Conservation (phyloP, 257 asterid species). For the Solanum virginianum region DNA sequence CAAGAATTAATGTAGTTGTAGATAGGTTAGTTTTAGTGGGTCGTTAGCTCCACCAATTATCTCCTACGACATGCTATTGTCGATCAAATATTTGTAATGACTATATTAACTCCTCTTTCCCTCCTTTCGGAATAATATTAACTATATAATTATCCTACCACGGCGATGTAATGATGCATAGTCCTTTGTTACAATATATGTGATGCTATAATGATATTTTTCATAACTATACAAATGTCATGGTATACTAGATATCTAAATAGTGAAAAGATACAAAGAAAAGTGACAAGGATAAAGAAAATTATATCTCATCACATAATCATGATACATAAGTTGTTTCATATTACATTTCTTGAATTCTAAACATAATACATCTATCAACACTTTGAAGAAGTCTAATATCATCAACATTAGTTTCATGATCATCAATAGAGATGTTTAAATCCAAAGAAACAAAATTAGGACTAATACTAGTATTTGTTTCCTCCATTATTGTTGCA, state of each 20-base stretch:
- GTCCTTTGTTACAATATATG: no score
- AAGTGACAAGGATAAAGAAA: neutral
- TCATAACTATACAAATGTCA: neutral
- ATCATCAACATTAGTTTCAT: slow-evolving; percentile 4
- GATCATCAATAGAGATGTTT: slow-evolving; percentile 31
- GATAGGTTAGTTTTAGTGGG: no score
- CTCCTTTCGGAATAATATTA: no score
- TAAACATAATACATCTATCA: slow-evolving; percentile 45
- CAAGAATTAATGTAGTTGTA: no score
- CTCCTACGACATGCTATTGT: no score
- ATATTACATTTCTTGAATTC: neutral
- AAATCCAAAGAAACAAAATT: slow-evolving; percentile 38
- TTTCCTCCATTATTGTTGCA: neutral
- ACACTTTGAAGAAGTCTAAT: slow-evolving; percentile 52
- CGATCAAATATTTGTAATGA: no score
- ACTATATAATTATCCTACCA: no score
- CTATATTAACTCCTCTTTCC: no score
- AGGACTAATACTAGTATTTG: neutral
- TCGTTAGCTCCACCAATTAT: no score
- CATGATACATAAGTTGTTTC: neutral
- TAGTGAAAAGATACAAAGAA: neutral
- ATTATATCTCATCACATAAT: neutral
- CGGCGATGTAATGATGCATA: no score
- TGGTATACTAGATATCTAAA: neutral
- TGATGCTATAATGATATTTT: neutral